Percentiles rank a stretch among this genome's conserved stretches.
These are phyloP conservation scores for Yamagishiella unicocca DNA, from an alignment of 139 green algal genomes.

Conservation along the genomic window DNA sequence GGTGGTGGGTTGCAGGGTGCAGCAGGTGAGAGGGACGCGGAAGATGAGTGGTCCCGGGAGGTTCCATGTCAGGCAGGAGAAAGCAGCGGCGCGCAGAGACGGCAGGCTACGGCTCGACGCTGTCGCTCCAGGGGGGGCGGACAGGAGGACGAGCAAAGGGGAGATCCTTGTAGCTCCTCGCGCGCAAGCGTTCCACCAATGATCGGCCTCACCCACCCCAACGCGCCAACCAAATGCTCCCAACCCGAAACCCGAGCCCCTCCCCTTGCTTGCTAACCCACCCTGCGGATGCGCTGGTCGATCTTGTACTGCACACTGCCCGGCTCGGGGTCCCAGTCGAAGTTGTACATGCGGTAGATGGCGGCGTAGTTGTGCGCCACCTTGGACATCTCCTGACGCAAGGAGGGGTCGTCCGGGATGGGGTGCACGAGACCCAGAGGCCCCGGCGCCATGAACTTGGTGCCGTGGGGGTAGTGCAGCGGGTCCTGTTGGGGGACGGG, in stretches of 20 bases:
- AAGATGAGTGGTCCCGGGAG: no score
- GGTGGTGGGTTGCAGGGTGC: no score
- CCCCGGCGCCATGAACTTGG: constrained; percentile 87
- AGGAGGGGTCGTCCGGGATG: constrained; percentile 75
- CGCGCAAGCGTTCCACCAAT: background rate
- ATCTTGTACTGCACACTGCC: constrained; percentile 76
- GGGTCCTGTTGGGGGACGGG: constrained; percentile 79
- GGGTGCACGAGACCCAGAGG: constrained; percentile 86
- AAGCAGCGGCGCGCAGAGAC: no score
- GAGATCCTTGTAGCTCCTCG: background rate
- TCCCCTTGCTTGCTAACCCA: background rate
- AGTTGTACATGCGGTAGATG: constrained; percentile 82
- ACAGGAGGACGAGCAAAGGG: background rate
- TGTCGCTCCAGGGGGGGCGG: background rate
- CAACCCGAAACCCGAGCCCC: background rate
- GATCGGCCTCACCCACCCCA: background rate
- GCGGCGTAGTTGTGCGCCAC: constrained; percentile 65
- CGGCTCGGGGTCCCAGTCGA: constrained; percentile 78
- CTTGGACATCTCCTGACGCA: constrained; percentile 76
- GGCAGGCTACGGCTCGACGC: no score
- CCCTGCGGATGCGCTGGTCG: constrained; percentile 64
- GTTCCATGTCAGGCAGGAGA: no score
- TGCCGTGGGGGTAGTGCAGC: constrained; percentile 92
- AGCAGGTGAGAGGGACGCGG: no score
- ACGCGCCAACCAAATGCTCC: no score